Conservation (phyloP, 768 basidiomycete genomes). For the Galerina marginata region DNA sequence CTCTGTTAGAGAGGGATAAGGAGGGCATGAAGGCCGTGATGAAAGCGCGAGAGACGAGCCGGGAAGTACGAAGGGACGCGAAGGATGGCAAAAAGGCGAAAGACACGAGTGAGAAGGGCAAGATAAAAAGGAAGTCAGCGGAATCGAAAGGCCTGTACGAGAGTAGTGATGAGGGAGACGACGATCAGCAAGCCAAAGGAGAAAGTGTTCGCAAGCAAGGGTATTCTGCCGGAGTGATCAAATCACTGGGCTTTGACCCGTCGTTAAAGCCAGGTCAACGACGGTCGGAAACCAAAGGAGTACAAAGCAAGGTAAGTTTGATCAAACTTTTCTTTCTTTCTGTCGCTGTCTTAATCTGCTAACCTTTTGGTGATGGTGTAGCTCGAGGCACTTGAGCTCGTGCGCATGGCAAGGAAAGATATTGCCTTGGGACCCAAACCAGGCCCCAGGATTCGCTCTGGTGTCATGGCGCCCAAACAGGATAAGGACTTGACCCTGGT, state of each 20-base stretch:
- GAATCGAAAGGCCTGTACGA: slow-evolving; percentile 3
- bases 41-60: slow-evolving; percentile 53
- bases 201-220: slow-evolving; percentile 26
- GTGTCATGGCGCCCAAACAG: slow-evolving; percentile 47
- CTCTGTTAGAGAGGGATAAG: slow-evolving; percentile 65
- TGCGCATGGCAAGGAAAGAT: slow-evolving; percentile 54
- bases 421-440: slow-evolving; percentile 68
- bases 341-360: background rate
- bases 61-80: slow-evolving; percentile 22
- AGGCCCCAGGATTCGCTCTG: slow-evolving; percentile 68
- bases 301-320: slow-evolving; percentile 62
- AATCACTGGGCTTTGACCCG: slow-evolving; percentile 82
- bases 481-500: background rate
- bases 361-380: slow-evolving; percentile 28
- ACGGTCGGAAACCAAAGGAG: slow-evolving; percentile 41
- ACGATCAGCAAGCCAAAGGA: slow-evolving; percentile 20
- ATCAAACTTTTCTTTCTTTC: background rate
- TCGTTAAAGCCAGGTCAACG: slow-evolving; percentile 57
- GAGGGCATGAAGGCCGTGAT: slow-evolving; percentile 71
- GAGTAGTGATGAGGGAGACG: slow-evolving; percentile 16
- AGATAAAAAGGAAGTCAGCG: slow-evolving; percentile 15
- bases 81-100: slow-evolving; percentile 15
- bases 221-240: slow-evolving; percentile 72
- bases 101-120: slow-evolving; percentile 21
- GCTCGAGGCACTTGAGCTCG: slow-evolving; percentile 61